phyloP scores from a whole-genome alignment of 805 yeast genomes.

The Saccharomyces jurei region DNA sequence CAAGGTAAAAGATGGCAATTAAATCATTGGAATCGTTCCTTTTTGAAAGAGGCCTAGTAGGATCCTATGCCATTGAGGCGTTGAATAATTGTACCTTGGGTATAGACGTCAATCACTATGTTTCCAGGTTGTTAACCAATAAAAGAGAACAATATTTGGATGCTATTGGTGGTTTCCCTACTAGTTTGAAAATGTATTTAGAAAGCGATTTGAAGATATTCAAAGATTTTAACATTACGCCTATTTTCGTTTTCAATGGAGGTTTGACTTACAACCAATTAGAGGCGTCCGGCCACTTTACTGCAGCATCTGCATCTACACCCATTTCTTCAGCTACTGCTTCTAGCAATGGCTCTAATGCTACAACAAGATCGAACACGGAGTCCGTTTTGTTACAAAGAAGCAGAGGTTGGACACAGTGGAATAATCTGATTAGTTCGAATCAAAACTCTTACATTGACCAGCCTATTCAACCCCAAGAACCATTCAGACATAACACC shows the following conservation, averaged over 20 bases:
- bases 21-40: slow-evolving; percentile 59
- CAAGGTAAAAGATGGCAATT: slow-evolving; percentile 30
- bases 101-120: slow-evolving; percentile 75
- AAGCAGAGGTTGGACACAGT: slow-evolving; percentile 40
- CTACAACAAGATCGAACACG: slow-evolving; percentile 13
- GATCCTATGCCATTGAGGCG: slow-evolving; percentile 53
- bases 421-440: slow-evolving; percentile 31
- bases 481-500: slow-evolving; percentile 47
- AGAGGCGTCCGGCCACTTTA: slow-evolving; percentile 21
- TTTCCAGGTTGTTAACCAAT: slow-evolving; percentile 50
- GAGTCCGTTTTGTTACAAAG: slow-evolving; percentile 37
- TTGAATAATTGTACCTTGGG: slow-evolving; percentile 66
- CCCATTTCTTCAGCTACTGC: slow-evolving; percentile 4
- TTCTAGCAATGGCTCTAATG: slow-evolving; percentile 5
- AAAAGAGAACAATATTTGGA: slow-evolving; percentile 62
- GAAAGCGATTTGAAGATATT: slow-evolving; percentile 58
- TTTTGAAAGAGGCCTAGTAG: slow-evolving; percentile 58
- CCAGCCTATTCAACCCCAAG: slow-evolving; percentile 31
- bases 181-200: slow-evolving; percentile 46
- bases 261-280: slow-evolving; percentile 35
- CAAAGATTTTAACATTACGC: slow-evolving; percentile 56
- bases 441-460: slow-evolving; percentile 28
- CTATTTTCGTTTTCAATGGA: slow-evolving; percentile 75
- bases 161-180: slow-evolving; percentile 78
- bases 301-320: slow-evolving; percentile 19